phyloP scores from a whole-genome alignment of 2,329 filamentous ascomycete genomes.

The Aspergillus felis region DNA sequence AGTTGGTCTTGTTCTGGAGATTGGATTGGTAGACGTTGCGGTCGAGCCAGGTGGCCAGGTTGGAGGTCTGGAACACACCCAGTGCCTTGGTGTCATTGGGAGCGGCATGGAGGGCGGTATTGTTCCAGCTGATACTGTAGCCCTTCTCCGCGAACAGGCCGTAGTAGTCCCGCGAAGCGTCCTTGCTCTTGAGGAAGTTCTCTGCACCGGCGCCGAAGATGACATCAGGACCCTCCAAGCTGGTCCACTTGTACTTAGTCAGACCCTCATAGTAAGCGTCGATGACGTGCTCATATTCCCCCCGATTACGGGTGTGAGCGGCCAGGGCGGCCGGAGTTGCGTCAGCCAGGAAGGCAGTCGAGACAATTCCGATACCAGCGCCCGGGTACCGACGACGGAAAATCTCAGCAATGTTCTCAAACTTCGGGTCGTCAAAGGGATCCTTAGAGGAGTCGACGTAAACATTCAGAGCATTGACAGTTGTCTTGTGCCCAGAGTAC shows the following conservation, averaged over 20 bases:
- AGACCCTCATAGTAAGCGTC: slow-evolving; percentile 73
- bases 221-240: slow-evolving; percentile 70
- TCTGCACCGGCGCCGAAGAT: slow-evolving; percentile 80
- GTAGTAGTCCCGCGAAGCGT: slow-evolving; percentile 55
- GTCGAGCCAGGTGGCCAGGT: slow-evolving; percentile 82
- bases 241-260: slow-evolving; percentile 76
- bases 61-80: slow-evolving; percentile 71
- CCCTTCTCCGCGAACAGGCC: slow-evolving; percentile 66
- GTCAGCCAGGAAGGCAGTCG: slow-evolving; percentile 71
- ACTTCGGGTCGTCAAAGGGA: slow-evolving; percentile 77
- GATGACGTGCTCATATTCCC: slow-evolving; percentile 66
- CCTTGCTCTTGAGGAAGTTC: slow-evolving; percentile 69
- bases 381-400: slow-evolving; percentile 64
- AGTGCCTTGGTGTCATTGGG: slow-evolving; percentile 62
- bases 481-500: slow-evolving; percentile 79
- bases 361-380: slow-evolving; percentile 62
- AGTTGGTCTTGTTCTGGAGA: slow-evolving; percentile 61
- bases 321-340: slow-evolving; percentile 74
- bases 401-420: slow-evolving; percentile 72
- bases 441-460: slow-evolving; percentile 73
- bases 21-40: slow-evolving; percentile 75
- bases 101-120: slow-evolving; percentile 61
- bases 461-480: slow-evolving; percentile 76
- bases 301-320: slow-evolving; percentile 68
- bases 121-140: slow-evolving; percentile 70